Evolutionary conservation across 1,284 basidiomycete species (phyloP), one percentile per base, ranked within the genome.

Genomic region (Cutaneotrichosporon spelunceum): DNA sequence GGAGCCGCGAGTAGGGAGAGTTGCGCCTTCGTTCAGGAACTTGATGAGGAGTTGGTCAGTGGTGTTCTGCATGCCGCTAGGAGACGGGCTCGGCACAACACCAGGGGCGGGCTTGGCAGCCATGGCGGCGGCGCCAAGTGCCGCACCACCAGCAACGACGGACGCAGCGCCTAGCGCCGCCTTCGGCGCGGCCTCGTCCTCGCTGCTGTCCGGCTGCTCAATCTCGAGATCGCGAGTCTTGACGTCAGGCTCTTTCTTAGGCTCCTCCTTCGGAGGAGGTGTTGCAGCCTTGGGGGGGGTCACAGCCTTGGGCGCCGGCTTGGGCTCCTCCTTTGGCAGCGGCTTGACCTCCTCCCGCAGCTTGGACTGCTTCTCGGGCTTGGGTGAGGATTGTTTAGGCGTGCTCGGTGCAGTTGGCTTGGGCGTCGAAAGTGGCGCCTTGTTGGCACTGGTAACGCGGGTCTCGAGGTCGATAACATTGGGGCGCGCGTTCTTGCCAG

Each of bases 1-100:
- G 7, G 91, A 93, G 1, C 95, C 95, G 61, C 91, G 85, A 13
- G 90, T 93, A 0, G 96, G 95, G 27, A 96, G 75, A 65, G 80
- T 89, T 19, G 92, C 96, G 69, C 87, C 88, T 14, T 87, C 84
- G 1, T 90, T 90, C 53, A 90, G 86, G 39, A 88, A 85, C 75
- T 96, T 94, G 68, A 98, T 86, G 66, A 92, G 85, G 24, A 97
- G 85, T 33, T 70, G 63, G 55, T 64, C 58, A 23, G 58, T 19
- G 26, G 48, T 53, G 53, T 58, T 58, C 13, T 30, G 23, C 27
- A 26, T 34, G 33, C 47, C 23, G 44, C 33, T 56, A 13, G 44
- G 23, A 2, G 45, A 14, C 0, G 44, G 7, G 27, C 24, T 9
- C 39, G 55, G 23, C 3, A 33, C 19, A 0, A 14, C 45, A 1